A percentile compares a stretch with the other conserved stretches of the same genome.
phyloP scores from a whole-genome alignment of 1,139 yeast genomes.

The Kurtzmaniella quercitrusa region DNA sequence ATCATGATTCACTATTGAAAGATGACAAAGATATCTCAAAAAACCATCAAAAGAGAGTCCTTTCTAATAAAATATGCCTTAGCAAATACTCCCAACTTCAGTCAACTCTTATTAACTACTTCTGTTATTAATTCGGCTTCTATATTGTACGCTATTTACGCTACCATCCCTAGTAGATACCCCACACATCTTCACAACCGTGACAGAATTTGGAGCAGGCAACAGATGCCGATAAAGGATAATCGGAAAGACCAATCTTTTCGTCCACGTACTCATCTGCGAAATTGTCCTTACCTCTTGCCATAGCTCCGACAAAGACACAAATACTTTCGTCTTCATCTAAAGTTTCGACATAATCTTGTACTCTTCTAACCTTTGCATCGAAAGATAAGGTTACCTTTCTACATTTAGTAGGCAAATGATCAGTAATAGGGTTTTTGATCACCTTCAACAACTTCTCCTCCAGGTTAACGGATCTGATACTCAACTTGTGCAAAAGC shows the following conservation, averaged over 20 bases:
- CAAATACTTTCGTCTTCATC: slow-evolving; percentile 91
- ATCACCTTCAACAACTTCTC: slow-evolving; percentile 91
- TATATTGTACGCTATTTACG: too few relatives aligned
- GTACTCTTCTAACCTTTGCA: slow-evolving; percentile 82
- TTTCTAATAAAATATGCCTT: too few relatives aligned
- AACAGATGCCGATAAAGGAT: slow-evolving; percentile 94
- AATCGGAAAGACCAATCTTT: slow-evolving; percentile 91
- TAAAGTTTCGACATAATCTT: slow-evolving; percentile 77
- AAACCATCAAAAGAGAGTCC: too few relatives aligned
- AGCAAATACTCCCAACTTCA: background rate
- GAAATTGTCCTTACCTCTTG: slow-evolving; percentile 94
- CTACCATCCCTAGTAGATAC: slow-evolving; percentile 55
- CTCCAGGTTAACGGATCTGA: slow-evolving; percentile 91
- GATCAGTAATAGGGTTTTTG: slow-evolving; percentile 95
- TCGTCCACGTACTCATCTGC: slow-evolving; percentile 97
- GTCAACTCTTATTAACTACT: background rate
- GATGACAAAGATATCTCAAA: too few relatives aligned
- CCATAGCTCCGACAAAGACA: slow-evolving; percentile 99
- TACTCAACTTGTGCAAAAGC: slow-evolving; percentile 83
- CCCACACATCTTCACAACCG: slow-evolving; percentile 98
- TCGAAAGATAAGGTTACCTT: slow-evolving; percentile 93
- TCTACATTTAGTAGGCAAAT: slow-evolving; percentile 92
- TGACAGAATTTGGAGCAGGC: slow-evolving; percentile 98
- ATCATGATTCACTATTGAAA: too few relatives aligned
- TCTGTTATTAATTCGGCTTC: background rate